A percentile compares a stretch with the other conserved stretches of the same genome.
phyloP scores from a whole-genome alignment of 2,329 filamentous ascomycete species.

The Fusarium cicatricum region DNA sequence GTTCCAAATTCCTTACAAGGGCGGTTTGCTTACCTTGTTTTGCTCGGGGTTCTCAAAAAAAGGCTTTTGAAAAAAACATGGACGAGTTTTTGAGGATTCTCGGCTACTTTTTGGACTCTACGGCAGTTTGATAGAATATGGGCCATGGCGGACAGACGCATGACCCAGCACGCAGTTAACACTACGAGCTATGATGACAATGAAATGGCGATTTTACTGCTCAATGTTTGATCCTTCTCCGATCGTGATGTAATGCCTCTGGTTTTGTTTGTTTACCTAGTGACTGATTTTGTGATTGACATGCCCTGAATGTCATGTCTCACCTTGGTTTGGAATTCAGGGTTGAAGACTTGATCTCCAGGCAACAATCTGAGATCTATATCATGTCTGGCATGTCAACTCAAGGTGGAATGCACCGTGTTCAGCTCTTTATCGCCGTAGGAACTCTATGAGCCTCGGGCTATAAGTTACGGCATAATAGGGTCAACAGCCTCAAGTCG shows the following conservation, averaged over 20 bases:
- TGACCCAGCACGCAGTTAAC: constrained; percentile 24
- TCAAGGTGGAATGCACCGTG: no score
- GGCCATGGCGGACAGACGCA: not conserved
- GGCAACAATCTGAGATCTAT: no score
- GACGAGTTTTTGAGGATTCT: constrained; percentile 22
- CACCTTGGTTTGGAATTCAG: no score
- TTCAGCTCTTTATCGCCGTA: no score
- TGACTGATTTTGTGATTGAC: no score
- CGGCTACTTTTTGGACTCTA: constrained; percentile 5
- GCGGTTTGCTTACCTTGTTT: constrained; percentile 22
- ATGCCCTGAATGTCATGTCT: no score
- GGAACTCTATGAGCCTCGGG: no score
- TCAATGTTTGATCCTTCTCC: not conserved
- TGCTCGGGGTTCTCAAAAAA: constrained; percentile 18
- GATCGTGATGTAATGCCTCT: not conserved
- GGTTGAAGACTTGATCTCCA: no score
- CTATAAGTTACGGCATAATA: no score
- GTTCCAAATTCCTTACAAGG: not conserved
- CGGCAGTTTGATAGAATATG: constrained; percentile 25
- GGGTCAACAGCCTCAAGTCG: no score
- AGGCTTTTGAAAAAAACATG: constrained; percentile 23
- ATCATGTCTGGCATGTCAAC: no score
- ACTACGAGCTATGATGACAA: constrained; percentile 41
- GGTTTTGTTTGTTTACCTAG: no score
- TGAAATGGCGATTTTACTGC: constrained; percentile 27